Conservation (phyloP, 2,329 filamentous ascomycete genomes). For the Fusarium avenaceum region DNA sequence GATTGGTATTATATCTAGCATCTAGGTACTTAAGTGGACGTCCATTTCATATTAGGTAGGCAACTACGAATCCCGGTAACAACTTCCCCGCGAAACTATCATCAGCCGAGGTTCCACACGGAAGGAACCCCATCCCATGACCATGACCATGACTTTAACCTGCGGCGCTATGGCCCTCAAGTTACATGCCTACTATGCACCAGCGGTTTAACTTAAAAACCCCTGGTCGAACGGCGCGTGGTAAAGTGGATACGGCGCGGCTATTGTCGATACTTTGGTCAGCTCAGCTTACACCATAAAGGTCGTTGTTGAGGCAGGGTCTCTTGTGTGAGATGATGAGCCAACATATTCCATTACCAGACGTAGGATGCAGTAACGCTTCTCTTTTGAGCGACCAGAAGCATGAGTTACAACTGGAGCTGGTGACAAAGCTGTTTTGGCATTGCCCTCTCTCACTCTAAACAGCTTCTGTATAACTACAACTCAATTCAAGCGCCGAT, state of each 20-base stretch:
- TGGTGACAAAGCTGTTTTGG: background rate
- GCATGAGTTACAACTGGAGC: background rate
- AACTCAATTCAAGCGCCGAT: background rate
- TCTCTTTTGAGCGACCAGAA: background rate
- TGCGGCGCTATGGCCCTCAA: background rate
- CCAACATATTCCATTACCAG: background rate
- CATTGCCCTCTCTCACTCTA: background rate
- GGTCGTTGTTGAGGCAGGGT: background rate
- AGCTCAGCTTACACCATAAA: constrained; percentile 6
- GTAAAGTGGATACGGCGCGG: constrained; percentile 10
- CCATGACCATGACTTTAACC: background rate
- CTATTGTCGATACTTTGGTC: background rate
- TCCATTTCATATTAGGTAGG: background rate
- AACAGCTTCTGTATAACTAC: background rate
- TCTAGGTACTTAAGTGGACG: background rate
- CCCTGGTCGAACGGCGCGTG: constrained; percentile 3
- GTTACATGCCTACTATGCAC: background rate
- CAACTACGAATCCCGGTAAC: background rate
- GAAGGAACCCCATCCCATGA: background rate
- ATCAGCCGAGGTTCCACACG: constrained; percentile 42
- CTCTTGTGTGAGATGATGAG: background rate
- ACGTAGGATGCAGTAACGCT: background rate
- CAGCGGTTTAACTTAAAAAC: background rate
- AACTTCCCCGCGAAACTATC: constrained; percentile 37
- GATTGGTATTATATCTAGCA: background rate